Conservation (phyloP, 306 rosid species). For the Cotoneaster glaucophyllus region DNA sequence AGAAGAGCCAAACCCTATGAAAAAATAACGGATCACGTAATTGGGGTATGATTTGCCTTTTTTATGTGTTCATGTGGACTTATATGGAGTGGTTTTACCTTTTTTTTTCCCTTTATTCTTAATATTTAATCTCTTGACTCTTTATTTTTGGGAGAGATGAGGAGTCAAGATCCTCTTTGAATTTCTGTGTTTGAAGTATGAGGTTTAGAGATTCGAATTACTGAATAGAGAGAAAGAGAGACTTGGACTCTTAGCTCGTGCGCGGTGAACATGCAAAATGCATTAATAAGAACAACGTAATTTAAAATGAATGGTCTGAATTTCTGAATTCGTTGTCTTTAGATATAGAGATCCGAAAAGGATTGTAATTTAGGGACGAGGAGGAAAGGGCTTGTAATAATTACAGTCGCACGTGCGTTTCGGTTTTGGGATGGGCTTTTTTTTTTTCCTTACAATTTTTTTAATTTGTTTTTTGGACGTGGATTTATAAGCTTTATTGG, state of each 20-base stretch:
- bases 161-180: no score
- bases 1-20: constrained; percentile 16
- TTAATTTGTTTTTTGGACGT: constrained; percentile 3
- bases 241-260: no score
- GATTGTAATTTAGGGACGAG: neutral
- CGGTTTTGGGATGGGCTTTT: neutral
- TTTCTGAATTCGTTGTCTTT: no score
- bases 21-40: constrained; percentile 75
- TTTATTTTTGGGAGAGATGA: neutral
- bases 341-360: no score
- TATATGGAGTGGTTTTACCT: no score
- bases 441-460: neutral
- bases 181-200: no score
- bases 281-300: no score
- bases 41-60: constrained; percentile 33
- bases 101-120: neutral
- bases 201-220: no score
- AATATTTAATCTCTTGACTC: constrained; percentile 33
- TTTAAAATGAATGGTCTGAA: no score
- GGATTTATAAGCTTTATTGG: constrained; percentile 40
- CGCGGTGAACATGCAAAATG: accelerated
- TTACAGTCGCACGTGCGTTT: constrained; percentile 73
- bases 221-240: no score
- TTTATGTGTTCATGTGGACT: constrained; percentile 16
- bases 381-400: constrained; percentile 41